Evolutionary conservation across 2,329 filamentous ascomycete species (phyloP).

Genomic region (Fusarium foetens): DNA sequence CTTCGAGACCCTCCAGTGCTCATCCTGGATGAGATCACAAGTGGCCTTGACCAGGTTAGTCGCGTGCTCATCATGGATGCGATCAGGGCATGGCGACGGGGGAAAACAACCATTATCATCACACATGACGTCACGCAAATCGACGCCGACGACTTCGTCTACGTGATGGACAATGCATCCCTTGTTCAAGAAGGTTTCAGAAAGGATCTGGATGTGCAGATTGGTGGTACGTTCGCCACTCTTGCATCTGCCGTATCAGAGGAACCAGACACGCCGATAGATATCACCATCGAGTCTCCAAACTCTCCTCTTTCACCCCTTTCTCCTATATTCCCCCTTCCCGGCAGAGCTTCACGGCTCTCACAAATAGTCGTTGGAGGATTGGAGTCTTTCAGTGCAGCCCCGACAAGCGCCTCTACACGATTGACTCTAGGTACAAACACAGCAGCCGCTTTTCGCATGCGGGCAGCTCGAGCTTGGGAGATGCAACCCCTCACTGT

Average conservation of each 20-base stretch:
- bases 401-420: constrained; percentile 18
- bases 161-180: constrained; percentile 76
- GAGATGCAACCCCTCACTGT: constrained; percentile 15
- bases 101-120: constrained; percentile 90
- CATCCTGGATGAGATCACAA: constrained; percentile 89
- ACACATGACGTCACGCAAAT: constrained; percentile 91
- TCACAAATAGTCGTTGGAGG: constrained; percentile 37
- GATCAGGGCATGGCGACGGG: constrained; percentile 79
- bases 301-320: constrained; percentile 13
- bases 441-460: constrained; percentile 30
- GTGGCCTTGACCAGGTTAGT: constrained; percentile 81
- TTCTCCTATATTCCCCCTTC: constrained; percentile 12
- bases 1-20: constrained; percentile 82
- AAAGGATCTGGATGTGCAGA: constrained; percentile 60
- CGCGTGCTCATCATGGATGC: constrained; percentile 75
- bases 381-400: constrained; percentile 25
- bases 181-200: constrained; percentile 77
- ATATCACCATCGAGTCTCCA: constrained; percentile 30
- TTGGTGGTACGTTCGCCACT: constrained; percentile 58
- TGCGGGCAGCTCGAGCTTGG: constrained; percentile 39
- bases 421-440: constrained; percentile 38
- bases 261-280: not conserved
- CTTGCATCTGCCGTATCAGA: constrained; percentile 46
- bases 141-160: constrained; percentile 76
- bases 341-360: constrained; percentile 17